These are phyloP conservation scores for Boletus bicolor DNA, from an alignment of 768 basidiomycete genomes.

Conservation along the genomic window DNA sequence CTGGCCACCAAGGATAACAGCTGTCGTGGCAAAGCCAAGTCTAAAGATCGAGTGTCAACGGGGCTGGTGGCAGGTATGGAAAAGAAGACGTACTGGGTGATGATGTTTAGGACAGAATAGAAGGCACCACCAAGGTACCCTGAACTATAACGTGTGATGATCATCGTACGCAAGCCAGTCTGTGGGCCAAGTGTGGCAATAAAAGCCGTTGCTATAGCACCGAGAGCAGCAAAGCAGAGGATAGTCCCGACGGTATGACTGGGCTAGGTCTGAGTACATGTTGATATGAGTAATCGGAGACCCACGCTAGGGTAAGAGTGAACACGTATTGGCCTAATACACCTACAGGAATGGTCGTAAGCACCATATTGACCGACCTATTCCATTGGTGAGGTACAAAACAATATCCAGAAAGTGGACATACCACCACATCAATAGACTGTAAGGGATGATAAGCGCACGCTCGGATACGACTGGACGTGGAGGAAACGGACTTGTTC, in stretches of 20 bases:
- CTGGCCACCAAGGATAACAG: constrained; percentile 55
- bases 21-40: constrained; percentile 46
- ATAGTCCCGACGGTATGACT: constrained; percentile 46
- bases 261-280: neutral
- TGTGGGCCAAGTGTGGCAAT: constrained; percentile 52
- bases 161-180: constrained; percentile 54
- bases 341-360: constrained; percentile 50
- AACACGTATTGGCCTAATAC: constrained; percentile 46
- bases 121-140: constrained; percentile 49
- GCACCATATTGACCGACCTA: constrained; percentile 47
- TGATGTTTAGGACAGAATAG: constrained; percentile 51
- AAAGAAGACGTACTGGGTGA: constrained; percentile 38
- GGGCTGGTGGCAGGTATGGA: neutral
- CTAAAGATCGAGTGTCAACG: constrained; percentile 16
- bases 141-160: constrained; percentile 46
- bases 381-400: neutral
- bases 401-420: neutral
- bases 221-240: constrained; percentile 45
- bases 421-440: constrained; percentile 47
- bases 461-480: neutral
- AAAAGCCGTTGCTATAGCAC: constrained; percentile 42
- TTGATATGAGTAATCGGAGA: constrained; percentile 1
- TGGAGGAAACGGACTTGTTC: constrained; percentile 37
- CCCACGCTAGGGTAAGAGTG: constrained; percentile 45
- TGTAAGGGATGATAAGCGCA: constrained; percentile 12